Percentiles rank a stretch among this genome's conserved stretches.
Evolutionary conservation across 2,329 filamentous ascomycete genomes (phyloP).

Genomic region (Aspergillus sp.): DNA sequence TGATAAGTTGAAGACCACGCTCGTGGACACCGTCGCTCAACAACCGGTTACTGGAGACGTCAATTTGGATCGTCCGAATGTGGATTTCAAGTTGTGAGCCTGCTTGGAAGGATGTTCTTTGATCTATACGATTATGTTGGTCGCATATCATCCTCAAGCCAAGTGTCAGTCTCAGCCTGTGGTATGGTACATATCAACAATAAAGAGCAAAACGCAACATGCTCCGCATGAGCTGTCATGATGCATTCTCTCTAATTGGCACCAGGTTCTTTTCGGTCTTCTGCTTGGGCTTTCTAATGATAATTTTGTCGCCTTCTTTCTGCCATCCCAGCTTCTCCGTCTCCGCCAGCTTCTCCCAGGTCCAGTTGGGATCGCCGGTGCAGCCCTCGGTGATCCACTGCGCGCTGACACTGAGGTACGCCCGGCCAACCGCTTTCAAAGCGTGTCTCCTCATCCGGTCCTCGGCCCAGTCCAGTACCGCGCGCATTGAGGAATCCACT

Average conservation of each 20-base stretch:
- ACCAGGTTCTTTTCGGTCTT: constrained; percentile 21
- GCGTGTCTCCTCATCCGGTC: constrained; percentile 71
- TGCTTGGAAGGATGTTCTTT: not conserved
- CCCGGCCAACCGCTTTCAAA: constrained; percentile 80
- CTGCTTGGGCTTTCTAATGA: constrained; percentile 64
- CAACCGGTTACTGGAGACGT: constrained; percentile 53
- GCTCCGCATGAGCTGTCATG: not conserved
- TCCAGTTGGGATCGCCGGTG: constrained; percentile 44
- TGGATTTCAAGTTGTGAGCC: constrained; percentile 71
- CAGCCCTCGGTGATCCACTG: constrained; percentile 64
- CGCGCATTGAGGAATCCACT: constrained; percentile 77
- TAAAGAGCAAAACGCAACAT: not conserved
- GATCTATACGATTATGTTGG: not conserved
- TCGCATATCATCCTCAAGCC: not conserved
- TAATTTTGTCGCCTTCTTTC: constrained; percentile 67
- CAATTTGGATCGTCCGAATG: constrained; percentile 70
- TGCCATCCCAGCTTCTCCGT: constrained; percentile 82
- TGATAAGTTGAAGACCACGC: constrained; percentile 64
- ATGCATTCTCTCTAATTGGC: constrained; percentile 16
- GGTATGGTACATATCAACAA: not conserved
- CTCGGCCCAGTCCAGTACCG: constrained; percentile 79
- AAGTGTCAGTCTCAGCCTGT: not conserved
- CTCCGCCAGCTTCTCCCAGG: constrained; percentile 70
- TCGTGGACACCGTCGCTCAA: constrained; percentile 69
- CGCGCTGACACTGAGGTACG: constrained; percentile 75